Percentiles rank a stretch among this genome's conserved stretches.
phyloP scores from a whole-genome alignment of 306 rosid species.

The Adenanthera pavonina region DNA sequence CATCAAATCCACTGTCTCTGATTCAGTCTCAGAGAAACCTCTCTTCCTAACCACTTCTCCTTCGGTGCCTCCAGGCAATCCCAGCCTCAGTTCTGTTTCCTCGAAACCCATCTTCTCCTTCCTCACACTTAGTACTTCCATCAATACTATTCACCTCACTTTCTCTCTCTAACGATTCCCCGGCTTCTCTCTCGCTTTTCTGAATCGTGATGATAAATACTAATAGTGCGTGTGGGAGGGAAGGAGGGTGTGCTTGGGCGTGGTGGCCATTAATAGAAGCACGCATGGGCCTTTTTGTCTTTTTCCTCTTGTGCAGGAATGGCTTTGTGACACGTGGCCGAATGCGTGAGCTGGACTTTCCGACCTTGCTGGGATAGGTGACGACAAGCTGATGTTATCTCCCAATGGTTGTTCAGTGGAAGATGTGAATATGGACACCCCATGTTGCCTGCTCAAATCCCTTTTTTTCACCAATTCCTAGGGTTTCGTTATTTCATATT shows the following conservation, averaged over 20 bases:
- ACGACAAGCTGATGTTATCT: conserved; percentile 65
- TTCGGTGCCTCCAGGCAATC: conserved; percentile 60
- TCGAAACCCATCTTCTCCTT: conserved; percentile 55
- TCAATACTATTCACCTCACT: background rate
- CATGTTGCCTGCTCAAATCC: conserved; percentile 48
- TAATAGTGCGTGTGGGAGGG: conserved; percentile 19
- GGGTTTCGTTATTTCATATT: conserved; percentile 30
- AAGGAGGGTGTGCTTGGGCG: conserved; percentile 49
- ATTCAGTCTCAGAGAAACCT: conserved; percentile 57
- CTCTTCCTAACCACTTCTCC: conserved; percentile 56
- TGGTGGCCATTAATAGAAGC: conserved; percentile 60
- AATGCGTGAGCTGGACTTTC: conserved; percentile 60
- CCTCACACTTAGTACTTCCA: conserved; percentile 40
- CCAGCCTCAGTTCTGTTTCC: conserved; percentile 82
- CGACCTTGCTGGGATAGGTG: conserved; percentile 66
- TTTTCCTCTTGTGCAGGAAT: conserved; percentile 30
- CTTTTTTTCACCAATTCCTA: conserved; percentile 16
- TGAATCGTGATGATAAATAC: conserved; percentile 52
- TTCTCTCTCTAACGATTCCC: conserved; percentile 49
- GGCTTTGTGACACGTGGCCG: conserved; percentile 57
- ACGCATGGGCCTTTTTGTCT: conserved; percentile 37
- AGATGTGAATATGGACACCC: conserved; percentile 54
- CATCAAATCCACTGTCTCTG: conserved; percentile 53
- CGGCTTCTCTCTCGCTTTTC: conserved; percentile 30
- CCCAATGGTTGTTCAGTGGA: conserved; percentile 57